phyloP scores from a whole-genome alignment of 2,329 filamentous ascomycete genomes.

The Paraphoma chrysanthemicola region DNA sequence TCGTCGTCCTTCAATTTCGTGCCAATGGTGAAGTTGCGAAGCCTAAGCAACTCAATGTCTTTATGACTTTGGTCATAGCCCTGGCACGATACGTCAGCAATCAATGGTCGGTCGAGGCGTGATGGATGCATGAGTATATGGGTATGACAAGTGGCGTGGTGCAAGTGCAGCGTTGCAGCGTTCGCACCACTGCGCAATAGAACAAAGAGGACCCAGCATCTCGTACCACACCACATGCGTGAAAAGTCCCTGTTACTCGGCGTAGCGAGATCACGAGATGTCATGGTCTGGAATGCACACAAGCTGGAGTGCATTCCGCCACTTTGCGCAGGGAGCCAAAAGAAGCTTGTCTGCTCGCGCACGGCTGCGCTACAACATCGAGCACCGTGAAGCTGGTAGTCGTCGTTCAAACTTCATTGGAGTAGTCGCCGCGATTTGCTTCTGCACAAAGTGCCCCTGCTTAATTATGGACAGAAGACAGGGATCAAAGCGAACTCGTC shows the following conservation, averaged over 20 bases:
- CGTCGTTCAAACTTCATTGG: not conserved
- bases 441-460: too few species aligned
- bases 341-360: not conserved
- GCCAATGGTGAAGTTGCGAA: constrained; percentile 79
- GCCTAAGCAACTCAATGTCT: constrained; percentile 80
- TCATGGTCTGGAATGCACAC: not conserved
- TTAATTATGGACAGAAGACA: too few species aligned
- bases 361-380: not conserved
- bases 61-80: constrained; percentile 76
- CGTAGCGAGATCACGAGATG: too few species aligned
- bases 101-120: too few species aligned
- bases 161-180: not conserved
- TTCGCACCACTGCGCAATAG: not conserved
- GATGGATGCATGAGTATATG: too few species aligned
- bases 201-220: not conserved
- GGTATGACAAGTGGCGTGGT: not conserved
- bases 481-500: too few species aligned
- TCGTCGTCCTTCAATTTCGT: constrained; percentile 70
- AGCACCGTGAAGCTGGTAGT: not conserved
- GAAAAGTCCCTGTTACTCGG: too few species aligned
- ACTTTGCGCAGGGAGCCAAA: not conserved
- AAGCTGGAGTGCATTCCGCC: not conserved
- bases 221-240: not conserved
- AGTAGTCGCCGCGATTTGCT: too few species aligned
- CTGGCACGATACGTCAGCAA: constrained; percentile 53